Evolutionary conservation across 192 early-diverging fungal species (phyloP).

Genomic region (Coemansia sp.): DNA sequence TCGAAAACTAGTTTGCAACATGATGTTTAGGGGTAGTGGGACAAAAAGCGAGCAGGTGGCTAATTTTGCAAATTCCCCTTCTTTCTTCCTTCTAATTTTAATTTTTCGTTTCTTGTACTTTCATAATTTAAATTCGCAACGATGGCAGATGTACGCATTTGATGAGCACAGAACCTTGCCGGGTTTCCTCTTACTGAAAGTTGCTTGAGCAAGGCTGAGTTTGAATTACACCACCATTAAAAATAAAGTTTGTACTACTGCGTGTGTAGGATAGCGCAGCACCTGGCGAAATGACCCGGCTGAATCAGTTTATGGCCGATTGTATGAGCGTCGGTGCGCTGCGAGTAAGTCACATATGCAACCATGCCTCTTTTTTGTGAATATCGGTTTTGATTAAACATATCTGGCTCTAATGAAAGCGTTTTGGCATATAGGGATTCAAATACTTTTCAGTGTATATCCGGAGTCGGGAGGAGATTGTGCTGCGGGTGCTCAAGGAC

Average conservation of each 20-base stretch:
- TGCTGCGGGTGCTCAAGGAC: constrained; percentile 61
- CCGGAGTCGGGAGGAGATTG: constrained; percentile 66
- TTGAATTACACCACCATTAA: not conserved
- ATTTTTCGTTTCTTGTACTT: not conserved
- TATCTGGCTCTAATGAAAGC: no score
- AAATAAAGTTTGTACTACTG: not conserved
- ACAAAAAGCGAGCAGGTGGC: no score
- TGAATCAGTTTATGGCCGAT: constrained; percentile 63
- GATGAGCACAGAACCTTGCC: no score
- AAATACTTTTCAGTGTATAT: constrained; percentile 64
- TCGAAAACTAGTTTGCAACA: no score
- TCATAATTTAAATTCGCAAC: not conserved
- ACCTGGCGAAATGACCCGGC: constrained; percentile 51
- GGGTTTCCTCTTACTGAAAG: not conserved
- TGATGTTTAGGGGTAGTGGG: no score
- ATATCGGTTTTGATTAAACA: no score
- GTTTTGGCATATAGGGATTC: no score
- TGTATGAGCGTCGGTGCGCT: constrained; percentile 66
- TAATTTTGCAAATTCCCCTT: no score
- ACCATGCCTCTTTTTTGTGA: no score
- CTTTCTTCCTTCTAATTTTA: no score
- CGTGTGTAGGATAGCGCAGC: constrained; percentile 49
- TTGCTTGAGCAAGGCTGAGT: not conserved
- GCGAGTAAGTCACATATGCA: constrained; percentile 55
- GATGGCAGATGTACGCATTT: constrained; percentile 5